A percentile compares a stretch with the other conserved stretches of the same genome.
These are phyloP conservation scores for Lentinus tigrinus DNA, from an alignment of 768 basidiomycete genomes.

Conservation along the genomic window DNA sequence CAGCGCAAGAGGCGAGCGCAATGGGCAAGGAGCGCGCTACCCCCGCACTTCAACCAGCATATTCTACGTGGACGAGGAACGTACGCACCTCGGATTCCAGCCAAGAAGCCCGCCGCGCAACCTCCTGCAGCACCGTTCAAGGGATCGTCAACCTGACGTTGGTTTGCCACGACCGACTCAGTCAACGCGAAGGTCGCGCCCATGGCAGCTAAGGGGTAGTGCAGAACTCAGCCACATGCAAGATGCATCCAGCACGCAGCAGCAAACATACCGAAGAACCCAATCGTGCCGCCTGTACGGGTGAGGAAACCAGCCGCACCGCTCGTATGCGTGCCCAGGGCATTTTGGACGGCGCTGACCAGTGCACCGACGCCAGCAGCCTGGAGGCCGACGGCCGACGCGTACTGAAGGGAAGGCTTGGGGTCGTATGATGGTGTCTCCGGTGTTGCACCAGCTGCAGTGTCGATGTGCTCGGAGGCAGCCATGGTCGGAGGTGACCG, in stretches of 20 bases:
- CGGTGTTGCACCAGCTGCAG: conserved; percentile 9
- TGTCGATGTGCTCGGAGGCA: conserved; percentile 19
- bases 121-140: conserved; percentile 83
- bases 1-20: conserved; percentile 75
- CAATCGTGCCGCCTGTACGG: conserved; percentile 85
- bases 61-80: not conserved
- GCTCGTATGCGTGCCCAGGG: conserved; percentile 68
- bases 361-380: conserved; percentile 64
- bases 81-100: conserved; percentile 74
- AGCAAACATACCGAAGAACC: conserved; percentile 74
- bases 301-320: conserved; percentile 88
- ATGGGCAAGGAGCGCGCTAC: conserved; percentile 82
- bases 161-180: conserved; percentile 78
- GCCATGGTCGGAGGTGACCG: conserved; percentile 22
- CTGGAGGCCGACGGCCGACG: conserved; percentile 60
- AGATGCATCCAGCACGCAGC: not conserved
- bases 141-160: conserved; percentile 74
- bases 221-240: not conserved
- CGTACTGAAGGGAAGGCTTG: conserved; percentile 55
- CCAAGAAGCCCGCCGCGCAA: conserved; percentile 91
- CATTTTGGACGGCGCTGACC: conserved; percentile 78
- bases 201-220: conserved; percentile 67
- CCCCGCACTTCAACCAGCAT: not conserved
- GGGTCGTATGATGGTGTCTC: conserved; percentile 37
- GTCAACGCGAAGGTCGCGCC: conserved; percentile 84